These are phyloP conservation scores for Cladosporium sp. DNA, from an alignment of 2,329 filamentous ascomycete species.

Conservation along the genomic window DNA sequence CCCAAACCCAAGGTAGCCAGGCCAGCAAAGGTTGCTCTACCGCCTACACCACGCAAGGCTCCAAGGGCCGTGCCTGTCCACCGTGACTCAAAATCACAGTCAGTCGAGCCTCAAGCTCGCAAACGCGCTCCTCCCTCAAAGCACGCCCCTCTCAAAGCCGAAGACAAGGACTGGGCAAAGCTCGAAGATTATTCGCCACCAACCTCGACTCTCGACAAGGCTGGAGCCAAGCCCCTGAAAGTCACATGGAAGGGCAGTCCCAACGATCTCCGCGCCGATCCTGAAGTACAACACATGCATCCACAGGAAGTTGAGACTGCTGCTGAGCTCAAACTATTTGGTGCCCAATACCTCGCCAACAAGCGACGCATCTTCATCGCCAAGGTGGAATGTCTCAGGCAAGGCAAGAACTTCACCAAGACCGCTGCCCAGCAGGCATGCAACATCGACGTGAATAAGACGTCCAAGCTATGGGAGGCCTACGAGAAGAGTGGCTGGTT, in stretches of 20 bases:
- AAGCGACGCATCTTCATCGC: conserved; percentile 89
- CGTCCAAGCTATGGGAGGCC: conserved; percentile 86
- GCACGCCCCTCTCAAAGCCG: conserved; percentile 24
- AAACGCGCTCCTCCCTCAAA: conserved; percentile 22
- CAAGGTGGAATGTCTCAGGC: conserved; percentile 66
- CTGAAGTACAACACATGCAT: conserved; percentile 70
- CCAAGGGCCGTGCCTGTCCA: conserved; percentile 1
- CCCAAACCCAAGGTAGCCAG: conserved; percentile 8
- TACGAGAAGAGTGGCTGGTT: conserved; percentile 64
- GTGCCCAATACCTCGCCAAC: conserved; percentile 85
- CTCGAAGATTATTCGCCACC: conserved; percentile 34
- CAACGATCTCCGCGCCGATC: conserved; percentile 69
- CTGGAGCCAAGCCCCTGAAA: conserved; percentile 22
- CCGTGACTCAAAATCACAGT: conserved; percentile 18
- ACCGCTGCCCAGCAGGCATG: conserved; percentile 95
- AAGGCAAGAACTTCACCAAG: conserved; percentile 85
- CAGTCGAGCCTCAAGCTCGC: conserved; percentile 20
- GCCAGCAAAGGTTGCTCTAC: conserved; percentile 13
- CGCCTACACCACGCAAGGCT: conserved; percentile 17
- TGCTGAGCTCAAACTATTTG: conserved; percentile 77
- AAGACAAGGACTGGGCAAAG: conserved; percentile 31
- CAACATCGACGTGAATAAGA: conserved; percentile 98
- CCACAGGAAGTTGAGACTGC: conserved; percentile 76
- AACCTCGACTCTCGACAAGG: conserved; percentile 28
- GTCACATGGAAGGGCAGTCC: conserved; percentile 22